These are phyloP conservation scores for Venturia nashicola DNA, from an alignment of 2,329 filamentous ascomycete species.

Conservation along the genomic window DNA sequence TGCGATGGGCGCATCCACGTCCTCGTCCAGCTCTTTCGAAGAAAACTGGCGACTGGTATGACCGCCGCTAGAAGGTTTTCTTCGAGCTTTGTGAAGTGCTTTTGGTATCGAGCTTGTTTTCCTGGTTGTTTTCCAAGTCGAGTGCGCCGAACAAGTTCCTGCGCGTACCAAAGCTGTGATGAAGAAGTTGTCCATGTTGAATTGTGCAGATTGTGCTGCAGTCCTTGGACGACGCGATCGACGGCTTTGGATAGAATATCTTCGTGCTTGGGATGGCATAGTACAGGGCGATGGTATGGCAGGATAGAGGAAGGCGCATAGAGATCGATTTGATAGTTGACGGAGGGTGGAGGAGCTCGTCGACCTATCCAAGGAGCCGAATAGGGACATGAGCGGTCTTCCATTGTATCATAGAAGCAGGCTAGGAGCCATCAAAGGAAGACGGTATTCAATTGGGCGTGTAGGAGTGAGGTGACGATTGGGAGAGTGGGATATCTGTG, in stretches of 20 bases:
- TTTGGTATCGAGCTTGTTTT: neutral
- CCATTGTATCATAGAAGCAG: conserved; percentile 37
- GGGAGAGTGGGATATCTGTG: neutral
- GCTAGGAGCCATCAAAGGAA: neutral
- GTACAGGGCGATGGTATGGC: neutral
- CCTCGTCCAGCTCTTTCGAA: conserved; percentile 9
- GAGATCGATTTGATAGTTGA: conserved; percentile 25
- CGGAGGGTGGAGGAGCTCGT: conserved; percentile 35
- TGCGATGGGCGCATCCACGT: neutral
- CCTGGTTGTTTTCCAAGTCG: conserved; percentile 11
- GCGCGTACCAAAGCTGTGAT: conserved; percentile 41
- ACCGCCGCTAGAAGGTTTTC: conserved; percentile 1
- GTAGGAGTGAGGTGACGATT: neutral
- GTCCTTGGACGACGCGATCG: neutral
- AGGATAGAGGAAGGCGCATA: conserved; percentile 24
- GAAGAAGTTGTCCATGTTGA: conserved; percentile 38
- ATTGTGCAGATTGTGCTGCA: conserved; percentile 9
- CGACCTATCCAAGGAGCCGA: conserved; percentile 42
- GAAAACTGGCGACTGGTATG: conserved; percentile 10
- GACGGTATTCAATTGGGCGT: neutral
- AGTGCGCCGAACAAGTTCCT: conserved; percentile 37
- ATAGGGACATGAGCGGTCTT: conserved; percentile 50
- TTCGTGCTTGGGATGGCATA: neutral
- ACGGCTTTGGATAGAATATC: neutral
- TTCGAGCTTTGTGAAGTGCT: neutral